Conservation (phyloP, 306 rosid species). For the Ziziphus jujuba region DNA sequence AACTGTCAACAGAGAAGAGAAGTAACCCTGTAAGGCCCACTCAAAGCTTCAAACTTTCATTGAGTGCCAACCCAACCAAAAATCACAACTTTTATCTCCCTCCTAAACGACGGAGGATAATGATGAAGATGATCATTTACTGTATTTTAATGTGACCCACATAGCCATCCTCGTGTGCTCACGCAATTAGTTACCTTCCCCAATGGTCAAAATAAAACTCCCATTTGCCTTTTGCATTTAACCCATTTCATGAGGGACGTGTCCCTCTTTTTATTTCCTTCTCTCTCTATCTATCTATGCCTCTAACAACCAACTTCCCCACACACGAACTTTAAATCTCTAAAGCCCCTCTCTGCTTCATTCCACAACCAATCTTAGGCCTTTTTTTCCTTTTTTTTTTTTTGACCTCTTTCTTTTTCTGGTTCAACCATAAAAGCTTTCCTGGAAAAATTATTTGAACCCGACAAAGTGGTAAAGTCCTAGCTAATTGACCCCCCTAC, state of each 20-base stretch:
- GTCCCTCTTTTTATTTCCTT: constrained; percentile 37
- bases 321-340: not conserved
- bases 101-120: not conserved
- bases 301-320: constrained; percentile 8
- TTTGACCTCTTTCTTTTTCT: no score
- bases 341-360: not conserved
- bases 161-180: constrained; percentile 53
- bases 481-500: no score
- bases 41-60: no score
- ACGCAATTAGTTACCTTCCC: constrained; percentile 33
- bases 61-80: not conserved
- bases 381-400: no score
- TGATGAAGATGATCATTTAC: constrained; percentile 6
- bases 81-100: not conserved
- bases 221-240: constrained; percentile 36
- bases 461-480: no score
- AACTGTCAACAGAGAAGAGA: no score
- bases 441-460: no score
- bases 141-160: constrained; percentile 4
- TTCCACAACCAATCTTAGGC: not conserved
- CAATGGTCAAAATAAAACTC: constrained; percentile 7
- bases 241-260: constrained; percentile 53
- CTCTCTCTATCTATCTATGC: not conserved
- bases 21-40: constrained; percentile 1
- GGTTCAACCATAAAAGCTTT: no score